Base-by-base conservation (phyloP, 208 protist species). In the Leishmania gerbilli region DNA sequence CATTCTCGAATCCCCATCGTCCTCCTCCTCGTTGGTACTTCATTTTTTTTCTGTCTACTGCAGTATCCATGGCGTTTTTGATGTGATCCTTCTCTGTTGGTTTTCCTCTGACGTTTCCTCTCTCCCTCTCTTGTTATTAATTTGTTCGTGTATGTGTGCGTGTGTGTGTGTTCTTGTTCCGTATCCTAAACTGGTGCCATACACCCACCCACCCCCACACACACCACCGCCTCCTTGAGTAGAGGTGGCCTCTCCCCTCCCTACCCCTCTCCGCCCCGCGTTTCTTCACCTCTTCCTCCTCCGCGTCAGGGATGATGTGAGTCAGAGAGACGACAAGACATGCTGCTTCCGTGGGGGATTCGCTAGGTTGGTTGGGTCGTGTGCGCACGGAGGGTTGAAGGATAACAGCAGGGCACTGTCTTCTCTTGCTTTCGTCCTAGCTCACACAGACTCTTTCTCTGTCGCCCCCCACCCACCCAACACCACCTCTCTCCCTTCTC, bases 131-230 rank as follows among this genome's bases (percentile, higher is more conserved):
- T 74, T 40, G 42, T 5, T 55, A 31, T 58, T 9, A 45, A 5
- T 74, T 49, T 74, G 69, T 74, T 40, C 21, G 37, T 74, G 68
- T 40, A 5, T 72, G 68, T 74, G 68, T 56, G 40, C 55, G 71
- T 40, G 74, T 77, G 74, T 15, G 74, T n/a, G n/a, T 77, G 5
- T 27, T 64, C 55, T 65, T 27, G 17, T 45, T 47, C 9, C 21
- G 17, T 64, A 11, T 7, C 7, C 37, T 5, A 8, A 8, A 27
- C 47, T n/a, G 27, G 37, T 51, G 8, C 42, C 9, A 68, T 11
- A 0, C 37, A 4, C 13, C 37, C 5, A 42, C 13, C n/a, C 15
- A 42, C 62, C 37, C 34, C 9, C 34, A 49, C 42, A 24, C 11
- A 2, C 8, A 8, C 34, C 37, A 7, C 69, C 24, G 9, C 17